Evolutionary conservation across 805 yeast species (phyloP), one percentile per base, ranked within the genome.

Genomic region (Metschnikowia lochheadii): DNA sequence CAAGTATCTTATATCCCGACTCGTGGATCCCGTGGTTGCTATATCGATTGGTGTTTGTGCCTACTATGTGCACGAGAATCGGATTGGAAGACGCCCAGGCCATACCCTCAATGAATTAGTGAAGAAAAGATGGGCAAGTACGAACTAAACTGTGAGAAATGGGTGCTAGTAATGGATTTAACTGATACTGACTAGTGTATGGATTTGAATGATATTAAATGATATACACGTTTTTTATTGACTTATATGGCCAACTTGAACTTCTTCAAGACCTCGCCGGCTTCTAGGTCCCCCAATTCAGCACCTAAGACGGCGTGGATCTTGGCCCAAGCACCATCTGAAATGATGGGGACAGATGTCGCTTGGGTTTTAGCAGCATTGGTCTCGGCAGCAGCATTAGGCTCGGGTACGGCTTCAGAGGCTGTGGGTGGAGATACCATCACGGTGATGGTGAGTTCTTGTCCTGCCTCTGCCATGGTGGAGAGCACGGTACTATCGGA

Each of bases 21-120:
- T 73, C 54, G 63, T 78, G 8, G 95, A 87, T 62, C 89, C 92
- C 5, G 26, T 84, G 2, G 77, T 84, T 54, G 91, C 86, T 2
- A 59, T 85, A 2, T 62, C 73, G 0, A 75, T 85, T 1, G 95
- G 95, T 1, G 74, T 78, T 0, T 66, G 78, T 6, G 81, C 89
- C 4, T 87, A 82, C 63, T 83, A 79, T 55, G 67, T 82, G 8
- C 82, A 83, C 56, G 95, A 87, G 62, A 67, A 62, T 52, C 73
- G 87, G 56, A 74, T 74, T 1, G 80, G 79, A 2, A 73, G 87
- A 56, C 75, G 75, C 33, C 76, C 75, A 46, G 89, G 88, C 11
- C 89, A 84, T 53, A 66, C 77, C 2, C 65, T 86, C 59, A 75
- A 78, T 54, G 86, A 82, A 53, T 67, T 85, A 47, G 52, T 42